A percentile compares a stretch with the other conserved stretches of the same genome.
These are phyloP conservation scores for Cucumis cinereus DNA, from an alignment of 306 rosid genomes.

Conservation along the genomic window DNA sequence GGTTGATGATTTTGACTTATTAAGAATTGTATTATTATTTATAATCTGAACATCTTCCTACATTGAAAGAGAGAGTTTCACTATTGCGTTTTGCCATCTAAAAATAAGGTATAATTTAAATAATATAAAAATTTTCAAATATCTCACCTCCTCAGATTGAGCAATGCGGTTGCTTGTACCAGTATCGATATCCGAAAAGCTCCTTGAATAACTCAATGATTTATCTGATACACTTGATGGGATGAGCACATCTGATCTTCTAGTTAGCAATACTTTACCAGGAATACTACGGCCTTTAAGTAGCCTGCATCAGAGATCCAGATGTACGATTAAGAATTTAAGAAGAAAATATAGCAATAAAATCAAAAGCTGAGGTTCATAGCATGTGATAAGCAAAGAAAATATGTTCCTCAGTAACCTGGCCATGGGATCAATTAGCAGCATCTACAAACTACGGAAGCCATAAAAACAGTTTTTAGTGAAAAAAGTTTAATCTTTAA, in stretches of 20 bases:
- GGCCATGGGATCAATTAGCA: not conserved
- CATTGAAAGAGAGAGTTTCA: conserved; percentile 22
- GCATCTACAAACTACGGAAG: not conserved
- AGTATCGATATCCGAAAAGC: conserved; percentile 42
- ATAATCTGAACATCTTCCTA: conserved; percentile 50
- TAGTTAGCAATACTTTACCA: conserved; percentile 70
- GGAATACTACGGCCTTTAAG: conserved; percentile 93
- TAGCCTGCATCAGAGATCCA: conserved; percentile 34
- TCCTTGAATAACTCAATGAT: conserved; percentile 40
- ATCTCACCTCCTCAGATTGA: conserved; percentile 42
- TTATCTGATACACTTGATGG: conserved; percentile 24
- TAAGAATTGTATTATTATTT: conserved; percentile 23
- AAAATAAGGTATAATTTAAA: not conserved
- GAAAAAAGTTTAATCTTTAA: not conserved
- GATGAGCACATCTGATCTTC: conserved; percentile 37
- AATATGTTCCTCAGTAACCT: not conserved
- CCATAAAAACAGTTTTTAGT: not conserved
- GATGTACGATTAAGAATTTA: not conserved
- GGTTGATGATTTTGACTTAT: conserved; percentile 34
- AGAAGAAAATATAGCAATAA: not conserved
- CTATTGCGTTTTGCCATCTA: not conserved
- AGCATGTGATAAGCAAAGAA: not conserved
- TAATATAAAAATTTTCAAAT: not conserved
- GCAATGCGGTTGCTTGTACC: conserved; percentile 44
- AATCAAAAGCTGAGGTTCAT: not conserved